phyloP scores from a whole-genome alignment of 169 alveolate species.

The Plasmodium vinckei region DNA sequence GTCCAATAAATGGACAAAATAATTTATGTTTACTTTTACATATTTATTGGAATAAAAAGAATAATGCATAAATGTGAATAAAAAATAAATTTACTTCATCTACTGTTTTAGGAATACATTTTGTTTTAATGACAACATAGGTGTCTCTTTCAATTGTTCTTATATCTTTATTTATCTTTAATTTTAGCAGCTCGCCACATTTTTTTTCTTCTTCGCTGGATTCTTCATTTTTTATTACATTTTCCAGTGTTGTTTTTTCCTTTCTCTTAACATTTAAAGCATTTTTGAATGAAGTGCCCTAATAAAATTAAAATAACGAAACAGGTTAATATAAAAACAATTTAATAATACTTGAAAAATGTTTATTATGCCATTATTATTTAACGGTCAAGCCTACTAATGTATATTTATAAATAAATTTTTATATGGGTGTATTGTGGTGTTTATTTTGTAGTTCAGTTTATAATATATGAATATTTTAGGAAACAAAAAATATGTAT shows the following conservation, averaged over 20 bases:
- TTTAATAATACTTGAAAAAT: not conserved
- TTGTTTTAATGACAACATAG: constrained; percentile 37
- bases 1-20: too few species aligned
- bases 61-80: not conserved
- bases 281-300: constrained; percentile 73
- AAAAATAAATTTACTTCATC: constrained; percentile 34
- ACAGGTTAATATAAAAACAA: not conserved
- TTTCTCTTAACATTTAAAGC: constrained; percentile 75
- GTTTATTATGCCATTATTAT: not conserved
- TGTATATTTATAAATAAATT: too few species aligned
- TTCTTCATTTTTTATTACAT: constrained; percentile 43
- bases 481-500: not conserved
- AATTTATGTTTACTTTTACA: too few species aligned
- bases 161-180: constrained; percentile 61
- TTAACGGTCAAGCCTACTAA: not conserved
- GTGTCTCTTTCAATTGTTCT: constrained; percentile 54
- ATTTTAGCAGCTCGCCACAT: constrained; percentile 59
- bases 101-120: constrained; percentile 63
- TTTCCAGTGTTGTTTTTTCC: constrained; percentile 59
- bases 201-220: constrained; percentile 24
- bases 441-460: too few species aligned
- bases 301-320: not conserved
- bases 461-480: too few species aligned
- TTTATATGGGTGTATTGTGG: too few species aligned
- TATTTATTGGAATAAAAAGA: too few species aligned